phyloP scores from a whole-genome alignment of 129 eudicot genomes.

The Artemisia argyi region DNA sequence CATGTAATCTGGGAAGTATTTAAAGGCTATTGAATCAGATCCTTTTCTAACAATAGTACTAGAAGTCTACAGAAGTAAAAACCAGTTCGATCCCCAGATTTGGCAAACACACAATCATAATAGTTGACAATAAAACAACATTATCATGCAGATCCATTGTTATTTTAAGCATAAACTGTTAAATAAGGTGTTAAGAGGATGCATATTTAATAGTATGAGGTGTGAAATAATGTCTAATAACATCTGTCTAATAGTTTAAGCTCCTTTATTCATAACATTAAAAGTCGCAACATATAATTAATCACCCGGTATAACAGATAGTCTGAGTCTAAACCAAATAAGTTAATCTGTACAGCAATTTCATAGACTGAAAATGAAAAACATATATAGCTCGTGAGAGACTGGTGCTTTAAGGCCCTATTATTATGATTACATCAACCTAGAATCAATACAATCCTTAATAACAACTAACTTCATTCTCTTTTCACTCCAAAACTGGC shows the following conservation, averaged over 20 bases:
- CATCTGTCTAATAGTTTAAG: not conserved
- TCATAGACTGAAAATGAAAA: too few species aligned
- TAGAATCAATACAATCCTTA: too few species aligned
- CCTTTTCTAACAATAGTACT: constrained; percentile 13
- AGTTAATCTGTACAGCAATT: too few species aligned
- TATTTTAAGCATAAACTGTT: not conserved
- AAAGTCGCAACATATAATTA: not conserved
- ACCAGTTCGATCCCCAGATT: constrained; percentile 16
- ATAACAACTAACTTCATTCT: too few species aligned
- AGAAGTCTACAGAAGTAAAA: constrained; percentile 6
- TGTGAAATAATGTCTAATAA: not conserved
- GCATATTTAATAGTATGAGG: constrained; percentile 10
- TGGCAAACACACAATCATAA: not conserved
- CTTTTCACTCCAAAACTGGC: too few species aligned
- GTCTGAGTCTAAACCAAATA: too few species aligned
- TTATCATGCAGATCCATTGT: too few species aligned
- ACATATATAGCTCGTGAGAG: too few species aligned
- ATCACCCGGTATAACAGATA: not conserved
- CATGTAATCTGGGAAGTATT: constrained; percentile 18
- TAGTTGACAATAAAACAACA: too few species aligned
- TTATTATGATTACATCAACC: too few species aligned
- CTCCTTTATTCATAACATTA: constrained; percentile 2
- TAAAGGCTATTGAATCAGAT: constrained; percentile 24
- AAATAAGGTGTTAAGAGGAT: too few species aligned
- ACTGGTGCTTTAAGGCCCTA: too few species aligned